Base-by-base conservation (phyloP, 2,329 filamentous ascomycete species). In the Dothideomycetes sp. region DNA sequence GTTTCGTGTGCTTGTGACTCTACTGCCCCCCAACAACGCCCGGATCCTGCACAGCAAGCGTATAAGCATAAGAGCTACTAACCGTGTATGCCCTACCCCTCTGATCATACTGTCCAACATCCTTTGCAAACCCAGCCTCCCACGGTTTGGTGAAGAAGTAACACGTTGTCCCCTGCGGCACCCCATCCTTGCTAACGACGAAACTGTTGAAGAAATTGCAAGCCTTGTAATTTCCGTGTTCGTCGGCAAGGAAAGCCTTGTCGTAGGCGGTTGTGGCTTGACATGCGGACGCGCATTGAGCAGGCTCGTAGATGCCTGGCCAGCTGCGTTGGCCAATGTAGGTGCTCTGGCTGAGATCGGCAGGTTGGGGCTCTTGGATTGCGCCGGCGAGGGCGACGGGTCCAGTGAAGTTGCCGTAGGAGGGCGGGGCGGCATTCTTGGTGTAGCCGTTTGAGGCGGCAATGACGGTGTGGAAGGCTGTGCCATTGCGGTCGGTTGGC, bases 401-500 rank as follows among this genome's bases (percentile, higher is more conserved):
- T 19, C 36, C 36, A 14, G 38, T 47, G 46, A 48, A 52, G 40
- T 43, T 41, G 27, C 19, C 19, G 24, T 45, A 38, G 17, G 44
- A 32, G 15, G 50, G 40, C 3, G 49, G 50, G 15, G 45, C 31
- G 30, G 45, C 41, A 29, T 44, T 36, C 31, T 49, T 49, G 40
- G 43, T 42, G 45, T 48, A 53, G 10, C 62, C 64, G 38, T 67
- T 65, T 19, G 59, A 64, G 17, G 57, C 64, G 11, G 62, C 55
- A 32, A 66, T 61, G 18, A 61, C 58, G 24, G 65, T 57, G 11
- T 55, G 48, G 56, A 67, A 55, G 17, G 49, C 34, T 34, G n/a
- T 16, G 7, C 32, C 32, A 7, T 34, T 34, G 9, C 11, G 11
- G 16, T 34, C 32, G 4, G 14, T 18, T 16, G 32, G 16, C 14